Base-by-base conservation (phyloP, 768 basidiomycete species). In the Lentinula aciculospora region DNA sequence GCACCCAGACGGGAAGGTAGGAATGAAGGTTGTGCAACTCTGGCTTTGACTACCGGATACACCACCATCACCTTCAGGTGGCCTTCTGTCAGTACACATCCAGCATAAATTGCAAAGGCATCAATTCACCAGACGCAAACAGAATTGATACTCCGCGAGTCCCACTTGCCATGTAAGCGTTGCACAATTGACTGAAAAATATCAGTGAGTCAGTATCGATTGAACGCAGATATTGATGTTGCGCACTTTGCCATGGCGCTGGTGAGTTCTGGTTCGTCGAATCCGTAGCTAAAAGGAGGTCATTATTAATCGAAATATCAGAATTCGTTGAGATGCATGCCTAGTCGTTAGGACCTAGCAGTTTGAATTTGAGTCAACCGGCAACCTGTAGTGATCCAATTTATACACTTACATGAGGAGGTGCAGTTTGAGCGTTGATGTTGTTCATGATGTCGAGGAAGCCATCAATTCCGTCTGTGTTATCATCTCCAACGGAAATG, bases 1-100 rank as follows among this genome's bases (percentile, higher is more conserved):
- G 57, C 76, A 85, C 0, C 74, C 63, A 13, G 79, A 71, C 8
- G 83, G 83, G 71, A 84, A 84, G 66, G 75, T 62, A 31, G 58
- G 62, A 25, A 67, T 60, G 62, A 67, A 67, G 34, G 58, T 67
- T 21, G 63, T 61, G 62, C 65, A 65, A 25, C 27, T 21, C 57
- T 66, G 49, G 17, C 21, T 31, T 58, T 27, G 46, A n/a, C 37
- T 25, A 34, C 39, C 48, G 46, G 36, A 39, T 19, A 65, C 64
- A 57, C 64, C 66, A 54, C 60, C 66, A 36, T 82, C 77, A 29
- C 80, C 78, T 21, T 47, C 27, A 29, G 25, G 28, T 27, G 17
- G 19, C 23, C 7, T 9, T 12, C n/a, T 29, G 29, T 47, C 10
- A 28, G 44, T 28, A 31, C 48, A 28, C 12, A 47, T 12, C 19